Evolutionary conservation across 2,329 filamentous ascomycete genomes (phyloP).

Genomic region (Neodidymelliopsis sp.): DNA sequence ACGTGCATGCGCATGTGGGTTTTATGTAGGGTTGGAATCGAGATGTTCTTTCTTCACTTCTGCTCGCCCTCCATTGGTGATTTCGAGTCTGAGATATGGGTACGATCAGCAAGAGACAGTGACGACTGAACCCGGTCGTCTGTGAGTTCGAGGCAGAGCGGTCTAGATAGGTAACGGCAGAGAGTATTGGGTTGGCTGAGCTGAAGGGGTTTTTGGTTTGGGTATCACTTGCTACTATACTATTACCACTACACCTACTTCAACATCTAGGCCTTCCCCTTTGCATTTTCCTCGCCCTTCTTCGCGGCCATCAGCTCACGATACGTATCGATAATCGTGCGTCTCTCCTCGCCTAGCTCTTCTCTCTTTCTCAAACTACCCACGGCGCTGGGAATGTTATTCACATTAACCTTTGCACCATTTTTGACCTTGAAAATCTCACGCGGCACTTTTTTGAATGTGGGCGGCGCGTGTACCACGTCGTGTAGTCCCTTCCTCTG

Average conservation of each 20-base stretch:
- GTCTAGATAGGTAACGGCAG: too few species aligned
- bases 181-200: too few species aligned
- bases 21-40: too few species aligned
- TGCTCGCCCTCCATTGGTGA: too few species aligned
- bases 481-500: conserved; percentile 66
- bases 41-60: too few species aligned
- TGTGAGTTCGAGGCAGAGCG: too few species aligned
- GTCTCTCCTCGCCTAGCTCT: conserved; percentile 73
- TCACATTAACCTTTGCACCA: conserved; percentile 71
- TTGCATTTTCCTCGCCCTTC: conserved; percentile 18
- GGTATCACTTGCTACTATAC: conserved; percentile 10
- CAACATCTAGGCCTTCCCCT: not conserved
- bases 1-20: too few species aligned
- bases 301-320: conserved; percentile 68
- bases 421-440: conserved; percentile 71
- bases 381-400: conserved; percentile 71
- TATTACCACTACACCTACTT: too few species aligned
- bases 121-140: too few species aligned
- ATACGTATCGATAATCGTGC: conserved; percentile 77
- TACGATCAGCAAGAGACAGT: too few species aligned
- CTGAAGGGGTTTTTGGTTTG: too few species aligned
- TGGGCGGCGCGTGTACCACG: conserved; percentile 78
- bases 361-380: conserved; percentile 77
- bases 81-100: too few species aligned
- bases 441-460: conserved; percentile 67